Conservation (phyloP, 352 stramenopile genomes). For the Phytophthora tubulina region DNA sequence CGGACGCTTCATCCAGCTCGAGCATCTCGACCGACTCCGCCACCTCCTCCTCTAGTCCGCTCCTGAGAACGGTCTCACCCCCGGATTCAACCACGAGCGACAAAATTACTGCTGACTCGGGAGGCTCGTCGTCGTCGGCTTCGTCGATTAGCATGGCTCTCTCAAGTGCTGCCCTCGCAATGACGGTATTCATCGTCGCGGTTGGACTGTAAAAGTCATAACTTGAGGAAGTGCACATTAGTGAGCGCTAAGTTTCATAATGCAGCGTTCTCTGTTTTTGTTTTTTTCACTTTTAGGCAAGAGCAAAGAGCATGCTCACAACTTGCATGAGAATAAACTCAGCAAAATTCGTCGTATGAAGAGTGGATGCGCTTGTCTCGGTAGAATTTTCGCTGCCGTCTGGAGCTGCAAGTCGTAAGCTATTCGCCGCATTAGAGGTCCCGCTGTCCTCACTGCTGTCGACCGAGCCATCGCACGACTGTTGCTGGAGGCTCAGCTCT, state of each 20-base stretch:
- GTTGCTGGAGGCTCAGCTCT: constrained; percentile 7
- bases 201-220: constrained; percentile 7
- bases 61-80: neutral
- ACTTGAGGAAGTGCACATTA: neutral
- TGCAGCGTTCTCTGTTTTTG: neutral
- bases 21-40: neutral
- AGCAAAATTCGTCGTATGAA: neutral
- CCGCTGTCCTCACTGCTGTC: neutral
- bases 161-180: constrained; percentile 2
- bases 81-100: constrained; percentile 22
- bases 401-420: constrained; percentile 8
- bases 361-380: neutral
- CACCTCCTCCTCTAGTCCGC: no score
- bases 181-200: constrained; percentile 9
- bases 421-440: neutral
- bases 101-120: constrained; percentile 19
- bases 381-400: neutral
- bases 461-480: neutral
- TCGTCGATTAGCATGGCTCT: constrained; percentile 12
- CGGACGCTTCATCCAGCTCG: constrained; percentile 4
- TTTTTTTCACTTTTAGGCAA: neutral
- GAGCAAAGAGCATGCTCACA: neutral
- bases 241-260: constrained; percentile 8
- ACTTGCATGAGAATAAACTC: neutral
- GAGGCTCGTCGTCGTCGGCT: constrained; percentile 12